Evolutionary conservation across 306 rosid species (phyloP).

Genomic region (Vigna hirtella): DNA sequence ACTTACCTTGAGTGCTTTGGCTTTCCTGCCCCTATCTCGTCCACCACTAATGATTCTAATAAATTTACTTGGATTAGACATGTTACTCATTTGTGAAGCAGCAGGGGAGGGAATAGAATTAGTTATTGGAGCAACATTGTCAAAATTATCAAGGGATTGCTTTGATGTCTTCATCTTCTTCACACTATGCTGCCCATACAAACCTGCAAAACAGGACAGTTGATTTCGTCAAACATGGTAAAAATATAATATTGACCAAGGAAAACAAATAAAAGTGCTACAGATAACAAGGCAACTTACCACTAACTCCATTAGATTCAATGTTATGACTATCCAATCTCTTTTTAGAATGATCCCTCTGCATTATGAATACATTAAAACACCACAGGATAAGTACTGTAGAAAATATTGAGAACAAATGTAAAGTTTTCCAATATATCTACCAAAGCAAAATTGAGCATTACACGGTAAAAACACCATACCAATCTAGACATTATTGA

Average conservation of each 20-base stretch:
- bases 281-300: conserved; percentile 51
- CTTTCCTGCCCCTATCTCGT: conserved; percentile 84
- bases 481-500: conserved; percentile 1
- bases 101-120: conserved; percentile 97
- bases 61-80: conserved; percentile 85
- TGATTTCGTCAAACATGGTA: conserved; percentile 26
- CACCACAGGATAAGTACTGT: conserved; percentile 9
- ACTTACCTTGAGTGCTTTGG: conserved; percentile 79
- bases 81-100: conserved; percentile 91
- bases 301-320: conserved; percentile 86
- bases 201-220: conserved; percentile 61
- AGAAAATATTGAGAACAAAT: conserved; percentile 25
- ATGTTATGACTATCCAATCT: conserved; percentile 78
- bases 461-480: neutral
- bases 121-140: conserved; percentile 63
- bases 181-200: conserved; percentile 70
- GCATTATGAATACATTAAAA: conserved; percentile 50
- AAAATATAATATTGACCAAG: conserved; percentile 10
- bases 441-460: conserved; percentile 20
- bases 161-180: conserved; percentile 85
- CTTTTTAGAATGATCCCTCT: conserved; percentile 88
- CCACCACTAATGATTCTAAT: conserved; percentile 91
- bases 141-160: conserved; percentile 80
- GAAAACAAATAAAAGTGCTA: conserved; percentile 34
- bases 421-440: neutral